A percentile compares a stretch with the other conserved stretches of the same genome.
phyloP scores from a whole-genome alignment of 352 stramenopile species.

The Aphanomyces stellatus region DNA sequence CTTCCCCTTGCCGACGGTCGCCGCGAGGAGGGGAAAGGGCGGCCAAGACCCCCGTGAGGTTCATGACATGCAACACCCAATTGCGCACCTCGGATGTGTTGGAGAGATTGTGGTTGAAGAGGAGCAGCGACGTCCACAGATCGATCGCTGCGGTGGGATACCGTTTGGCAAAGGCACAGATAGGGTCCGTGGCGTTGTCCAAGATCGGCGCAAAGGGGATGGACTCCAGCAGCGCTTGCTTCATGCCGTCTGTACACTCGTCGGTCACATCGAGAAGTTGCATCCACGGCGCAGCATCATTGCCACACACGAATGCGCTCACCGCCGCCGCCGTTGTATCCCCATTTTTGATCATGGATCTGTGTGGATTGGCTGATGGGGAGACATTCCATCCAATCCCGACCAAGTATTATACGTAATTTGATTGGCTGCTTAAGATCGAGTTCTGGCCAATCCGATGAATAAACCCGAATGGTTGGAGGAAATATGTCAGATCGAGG shows the following conservation, averaged over 20 bases:
- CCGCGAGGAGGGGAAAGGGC: not conserved
- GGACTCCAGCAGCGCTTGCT: not conserved
- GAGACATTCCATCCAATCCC: too few relatives aligned
- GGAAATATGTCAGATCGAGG: too few relatives aligned
- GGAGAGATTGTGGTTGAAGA: not conserved
- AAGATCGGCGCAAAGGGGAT: slow-evolving; percentile 9
- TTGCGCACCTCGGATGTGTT: slow-evolving; percentile 5
- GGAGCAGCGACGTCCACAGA: not conserved
- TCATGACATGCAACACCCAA: slow-evolving; percentile 14
- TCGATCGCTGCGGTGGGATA: not conserved
- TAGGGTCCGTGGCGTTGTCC: not conserved
- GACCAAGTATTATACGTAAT: too few relatives aligned
- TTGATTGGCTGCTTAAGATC: slow-evolving; percentile 4
- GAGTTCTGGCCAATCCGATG: slow-evolving; percentile 7
- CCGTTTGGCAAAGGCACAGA: not conserved
- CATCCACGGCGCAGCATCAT: not conserved
- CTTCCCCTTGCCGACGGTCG: not conserved
- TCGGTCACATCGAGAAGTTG: not conserved
- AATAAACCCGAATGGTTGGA: slow-evolving; percentile 10
- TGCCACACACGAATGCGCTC: not conserved
- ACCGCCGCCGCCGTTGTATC: not conserved
- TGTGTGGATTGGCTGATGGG: not conserved
- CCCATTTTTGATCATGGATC: not conserved
- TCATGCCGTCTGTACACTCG: not conserved
- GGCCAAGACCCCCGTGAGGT: not conserved